phyloP scores from a whole-genome alignment of 78 protist genomes.

The Cyanophora paradoxa region DNA sequence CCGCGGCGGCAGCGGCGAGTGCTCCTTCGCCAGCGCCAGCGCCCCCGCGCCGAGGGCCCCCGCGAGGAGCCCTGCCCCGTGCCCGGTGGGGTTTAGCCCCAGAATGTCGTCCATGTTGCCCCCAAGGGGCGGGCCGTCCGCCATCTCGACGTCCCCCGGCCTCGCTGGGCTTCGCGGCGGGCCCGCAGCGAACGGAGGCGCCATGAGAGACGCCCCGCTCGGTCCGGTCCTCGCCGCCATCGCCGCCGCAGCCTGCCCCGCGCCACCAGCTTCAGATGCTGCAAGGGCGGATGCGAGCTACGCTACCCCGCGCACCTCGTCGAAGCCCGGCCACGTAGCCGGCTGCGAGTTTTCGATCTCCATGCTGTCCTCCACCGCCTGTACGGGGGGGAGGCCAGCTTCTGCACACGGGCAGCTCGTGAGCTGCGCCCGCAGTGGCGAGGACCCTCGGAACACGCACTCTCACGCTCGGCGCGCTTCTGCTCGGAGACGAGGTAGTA shows the following conservation, averaged over 20 bases:
- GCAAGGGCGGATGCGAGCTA: too few relatives aligned
- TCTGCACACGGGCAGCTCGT: too few relatives aligned
- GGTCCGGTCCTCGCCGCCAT: background rate
- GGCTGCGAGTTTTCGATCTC: background rate
- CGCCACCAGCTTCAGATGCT: too few relatives aligned
- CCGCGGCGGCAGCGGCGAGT: background rate
- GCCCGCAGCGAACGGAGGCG: background rate
- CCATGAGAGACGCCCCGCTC: background rate
- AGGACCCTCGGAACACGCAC: background rate
- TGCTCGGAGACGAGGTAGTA: constrained; percentile 31
- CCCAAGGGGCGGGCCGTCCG: background rate
- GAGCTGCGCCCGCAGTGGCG: background rate
- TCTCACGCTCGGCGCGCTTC: constrained; percentile 10
- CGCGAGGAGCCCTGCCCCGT: background rate
- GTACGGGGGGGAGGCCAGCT: background rate
- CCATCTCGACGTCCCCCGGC: background rate
- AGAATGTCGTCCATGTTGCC: background rate
- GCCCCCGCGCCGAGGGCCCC: background rate
- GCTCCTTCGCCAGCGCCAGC: background rate
- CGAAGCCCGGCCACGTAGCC: background rate
- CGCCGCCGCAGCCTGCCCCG: background rate
- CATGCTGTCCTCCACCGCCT: background rate
- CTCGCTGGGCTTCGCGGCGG: background rate
- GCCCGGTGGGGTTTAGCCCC: background rate
- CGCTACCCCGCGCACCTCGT: too few relatives aligned